These are phyloP conservation scores for Candolleomyces aberdarensis DNA, from an alignment of 768 basidiomycete species.

Conservation along the genomic window DNA sequence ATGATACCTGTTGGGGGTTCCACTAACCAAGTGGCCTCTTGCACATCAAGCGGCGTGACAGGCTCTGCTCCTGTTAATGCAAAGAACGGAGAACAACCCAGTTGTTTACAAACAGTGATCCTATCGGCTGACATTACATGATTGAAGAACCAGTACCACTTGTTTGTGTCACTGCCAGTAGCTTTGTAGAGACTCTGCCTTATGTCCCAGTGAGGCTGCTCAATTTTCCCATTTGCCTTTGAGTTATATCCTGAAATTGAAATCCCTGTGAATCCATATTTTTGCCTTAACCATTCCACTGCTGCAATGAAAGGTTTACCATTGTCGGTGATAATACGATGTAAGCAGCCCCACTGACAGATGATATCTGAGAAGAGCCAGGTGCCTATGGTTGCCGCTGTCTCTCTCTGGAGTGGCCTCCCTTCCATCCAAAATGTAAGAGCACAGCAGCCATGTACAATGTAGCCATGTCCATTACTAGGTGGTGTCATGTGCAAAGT, in stretches of 20 bases:
- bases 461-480: background rate
- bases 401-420: conserved; percentile 18
- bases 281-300: conserved; percentile 14
- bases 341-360: conserved; percentile 34
- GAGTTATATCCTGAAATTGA: conserved; percentile 21
- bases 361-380: no score
- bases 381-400: conserved; percentile 12
- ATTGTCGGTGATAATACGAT: conserved; percentile 43
- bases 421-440: no score
- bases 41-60: no score
- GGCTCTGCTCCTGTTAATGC: no score
- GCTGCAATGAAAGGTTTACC: conserved; percentile 17
- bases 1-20: no score
- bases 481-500: background rate
- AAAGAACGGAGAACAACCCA: conserved; percentile 29
- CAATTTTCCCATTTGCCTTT: conserved; percentile 17
- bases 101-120: conserved; percentile 18
- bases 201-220: conserved; percentile 21
- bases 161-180: conserved; percentile 18
- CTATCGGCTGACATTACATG: conserved; percentile 33
- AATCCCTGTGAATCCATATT: conserved; percentile 20
- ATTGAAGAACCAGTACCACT: conserved; percentile 26
- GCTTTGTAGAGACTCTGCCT: no score
- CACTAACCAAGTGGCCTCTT: no score
- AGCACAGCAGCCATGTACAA: no score